Conservation (phyloP, 768 basidiomycete genomes). For the Cantharellus cinnabarinus region DNA sequence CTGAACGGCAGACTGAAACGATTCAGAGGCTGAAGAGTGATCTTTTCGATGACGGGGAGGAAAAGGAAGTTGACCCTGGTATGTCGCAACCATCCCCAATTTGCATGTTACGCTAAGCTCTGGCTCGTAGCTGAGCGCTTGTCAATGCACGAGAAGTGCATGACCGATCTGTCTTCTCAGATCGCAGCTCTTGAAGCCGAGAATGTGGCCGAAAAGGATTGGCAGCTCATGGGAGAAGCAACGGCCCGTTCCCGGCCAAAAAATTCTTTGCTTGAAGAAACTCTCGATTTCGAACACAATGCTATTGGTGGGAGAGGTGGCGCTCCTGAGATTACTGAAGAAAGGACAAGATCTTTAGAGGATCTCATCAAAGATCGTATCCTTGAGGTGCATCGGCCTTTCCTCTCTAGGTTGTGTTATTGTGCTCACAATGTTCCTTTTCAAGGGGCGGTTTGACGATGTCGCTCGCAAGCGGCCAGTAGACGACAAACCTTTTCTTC, state of each 20-base stretch:
- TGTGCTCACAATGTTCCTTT: background rate
- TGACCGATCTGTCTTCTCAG: slow-evolving; percentile 50
- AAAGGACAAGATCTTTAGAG: slow-evolving; percentile 60
- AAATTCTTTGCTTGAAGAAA: slow-evolving; percentile 81
- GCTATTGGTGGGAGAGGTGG: slow-evolving; percentile 31
- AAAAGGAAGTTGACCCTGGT: slow-evolving; percentile 16
- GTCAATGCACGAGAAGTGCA: slow-evolving; percentile 64
- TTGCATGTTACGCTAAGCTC: background rate
- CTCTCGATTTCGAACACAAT: slow-evolving; percentile 84
- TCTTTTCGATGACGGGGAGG: slow-evolving; percentile 56
- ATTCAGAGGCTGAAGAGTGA: slow-evolving; percentile 59
- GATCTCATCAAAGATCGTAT: slow-evolving; percentile 82
- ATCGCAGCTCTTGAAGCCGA: slow-evolving; percentile 67
- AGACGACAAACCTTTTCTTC: slow-evolving; percentile 76
- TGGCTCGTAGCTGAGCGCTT: slow-evolving; percentile 25
- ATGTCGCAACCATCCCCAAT: background rate
- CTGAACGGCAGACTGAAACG: slow-evolving; percentile 22
- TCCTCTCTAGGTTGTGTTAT: background rate
- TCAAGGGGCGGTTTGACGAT: slow-evolving; percentile 61
- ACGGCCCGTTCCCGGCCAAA: slow-evolving; percentile 63
- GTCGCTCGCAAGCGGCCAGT: slow-evolving; percentile 57
- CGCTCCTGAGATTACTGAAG: slow-evolving; percentile 79
- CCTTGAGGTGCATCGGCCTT: slow-evolving; percentile 29
- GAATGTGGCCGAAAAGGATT: slow-evolving; percentile 77
- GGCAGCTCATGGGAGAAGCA: slow-evolving; percentile 86